These are phyloP conservation scores for Russula sp. DNA, from an alignment of 768 basidiomycete species.

Conservation along the genomic window DNA sequence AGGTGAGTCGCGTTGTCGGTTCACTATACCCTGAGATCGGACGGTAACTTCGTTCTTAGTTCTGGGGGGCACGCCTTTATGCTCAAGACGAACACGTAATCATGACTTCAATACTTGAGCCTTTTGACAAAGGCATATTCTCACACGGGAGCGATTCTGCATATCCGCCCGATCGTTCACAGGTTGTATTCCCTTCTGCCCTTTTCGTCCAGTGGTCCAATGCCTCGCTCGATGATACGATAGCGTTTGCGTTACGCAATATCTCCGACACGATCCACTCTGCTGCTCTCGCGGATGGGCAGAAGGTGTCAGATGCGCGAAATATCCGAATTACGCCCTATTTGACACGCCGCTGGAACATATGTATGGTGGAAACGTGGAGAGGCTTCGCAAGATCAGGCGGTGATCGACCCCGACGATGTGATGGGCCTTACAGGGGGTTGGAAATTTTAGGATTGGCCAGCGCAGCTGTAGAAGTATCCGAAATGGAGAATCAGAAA, in stretches of 20 bases:
- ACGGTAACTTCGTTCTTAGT: background rate
- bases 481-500: no score
- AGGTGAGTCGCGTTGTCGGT: background rate
- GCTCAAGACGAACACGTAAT: background rate
- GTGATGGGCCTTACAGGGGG: conserved; percentile 33
- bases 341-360: conserved; percentile 19
- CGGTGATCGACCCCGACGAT: conserved; percentile 26
- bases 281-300: conserved; percentile 29
- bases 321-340: conserved; percentile 31
- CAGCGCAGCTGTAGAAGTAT: background rate
- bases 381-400: conserved; percentile 20
- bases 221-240: conserved; percentile 40
- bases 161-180: conserved; percentile 20
- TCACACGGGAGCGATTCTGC: conserved; percentile 20
- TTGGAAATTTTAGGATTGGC: conserved; percentile 22
- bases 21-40: background rate
- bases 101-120: background rate
- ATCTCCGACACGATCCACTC: background rate
- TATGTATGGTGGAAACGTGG: conserved; percentile 29
- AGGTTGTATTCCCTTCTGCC: conserved; percentile 13
- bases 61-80: background rate
- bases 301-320: conserved; percentile 20
- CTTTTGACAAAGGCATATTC: background rate
- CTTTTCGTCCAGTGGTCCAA: background rate
- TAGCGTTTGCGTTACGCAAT: conserved; percentile 42